Evolutionary conservation across 495 filamentous ascomycete species (phyloP), one percentile per base, ranked within the genome.

Genomic region (Penicillium turbatum): DNA sequence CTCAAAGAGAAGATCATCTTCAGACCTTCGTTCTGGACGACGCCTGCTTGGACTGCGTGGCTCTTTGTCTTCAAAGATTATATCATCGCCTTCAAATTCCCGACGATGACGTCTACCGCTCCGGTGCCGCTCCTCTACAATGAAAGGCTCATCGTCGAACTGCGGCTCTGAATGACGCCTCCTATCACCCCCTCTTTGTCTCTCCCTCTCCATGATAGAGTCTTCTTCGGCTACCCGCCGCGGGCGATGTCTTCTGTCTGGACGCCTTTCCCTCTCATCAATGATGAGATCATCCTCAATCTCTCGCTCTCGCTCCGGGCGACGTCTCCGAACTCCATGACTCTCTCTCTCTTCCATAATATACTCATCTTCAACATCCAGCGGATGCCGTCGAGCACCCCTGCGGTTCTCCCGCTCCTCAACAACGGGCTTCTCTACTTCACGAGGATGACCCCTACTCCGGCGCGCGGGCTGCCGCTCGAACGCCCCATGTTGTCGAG

Each of bases 1-100:
- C 5, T 57, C 46, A 38, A 73, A 55, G 5, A 53, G 15, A 12
- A 68, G 61, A 13, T 74, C 72, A 4, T 72, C 59, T 24, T 73
- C 72, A n/a, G 59, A 48, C 45, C 64, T 65, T 48, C 63, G 54
- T 38, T 62, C 61, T 15, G 54, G 29, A 10, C 41, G 49, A 15
- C 42, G 54, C 16, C 27, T 9, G 13, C 48, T 44, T 21, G 35
- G 26, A 51, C 53, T 48, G 37, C 47, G 44, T 47, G 51, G 52
- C 42, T 57, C 39, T n/a, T 47, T 53, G 6, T 48, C 42, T 26
- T 48, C 45, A 36, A 68, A 19, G 7, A 57, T 15, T 6, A 65
- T 31, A 15, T 66, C 68, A n/a, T 65, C 62, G 5, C 68, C 68
- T 9, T 68, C 67, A 26, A 53, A 41, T 21, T 65, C 65, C 29